phyloP scores from a whole-genome alignment of 768 basidiomycete genomes.

The Filobasidium floriforme region DNA sequence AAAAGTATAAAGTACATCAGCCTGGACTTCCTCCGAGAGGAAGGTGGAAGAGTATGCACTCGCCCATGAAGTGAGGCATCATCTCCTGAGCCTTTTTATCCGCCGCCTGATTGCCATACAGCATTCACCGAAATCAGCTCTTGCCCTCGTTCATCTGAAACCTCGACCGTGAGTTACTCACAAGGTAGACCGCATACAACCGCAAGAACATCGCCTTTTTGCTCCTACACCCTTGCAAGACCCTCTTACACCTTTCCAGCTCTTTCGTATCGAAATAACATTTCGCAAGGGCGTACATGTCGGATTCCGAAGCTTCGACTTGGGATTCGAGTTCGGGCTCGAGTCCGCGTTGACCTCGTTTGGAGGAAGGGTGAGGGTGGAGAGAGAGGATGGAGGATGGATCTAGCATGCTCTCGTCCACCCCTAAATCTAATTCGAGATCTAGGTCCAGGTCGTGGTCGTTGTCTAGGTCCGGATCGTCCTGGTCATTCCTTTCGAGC shows the following conservation, averaged over 20 bases:
- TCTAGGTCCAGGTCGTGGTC: too few relatives aligned
- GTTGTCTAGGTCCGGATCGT: neutral
- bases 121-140: neutral
- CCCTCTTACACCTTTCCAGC: conserved; percentile 62
- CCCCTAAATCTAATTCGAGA: too few relatives aligned
- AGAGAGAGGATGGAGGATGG: conserved; percentile 18
- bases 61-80: conserved; percentile 60
- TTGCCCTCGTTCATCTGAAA: too few relatives aligned
- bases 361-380: neutral
- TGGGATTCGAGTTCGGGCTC: conserved; percentile 35
- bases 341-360: conserved; percentile 29
- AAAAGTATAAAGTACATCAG: neutral
- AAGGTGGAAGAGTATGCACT: conserved; percentile 35
- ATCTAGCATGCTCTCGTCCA: conserved; percentile 22
- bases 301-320: conserved; percentile 59
- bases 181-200: conserved; percentile 76
- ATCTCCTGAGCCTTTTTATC: conserved; percentile 76
- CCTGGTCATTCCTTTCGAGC: neutral
- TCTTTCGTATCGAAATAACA: conserved; percentile 70
- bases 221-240: conserved; percentile 60
- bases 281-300: conserved; percentile 59
- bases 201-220: conserved; percentile 67
- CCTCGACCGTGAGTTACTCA: conserved; percentile 55
- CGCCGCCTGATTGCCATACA: conserved; percentile 54
- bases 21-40: neutral